Evolutionary conservation across 768 basidiomycete species (phyloP).

Genomic region (Phanerodontia chrysosporium): DNA sequence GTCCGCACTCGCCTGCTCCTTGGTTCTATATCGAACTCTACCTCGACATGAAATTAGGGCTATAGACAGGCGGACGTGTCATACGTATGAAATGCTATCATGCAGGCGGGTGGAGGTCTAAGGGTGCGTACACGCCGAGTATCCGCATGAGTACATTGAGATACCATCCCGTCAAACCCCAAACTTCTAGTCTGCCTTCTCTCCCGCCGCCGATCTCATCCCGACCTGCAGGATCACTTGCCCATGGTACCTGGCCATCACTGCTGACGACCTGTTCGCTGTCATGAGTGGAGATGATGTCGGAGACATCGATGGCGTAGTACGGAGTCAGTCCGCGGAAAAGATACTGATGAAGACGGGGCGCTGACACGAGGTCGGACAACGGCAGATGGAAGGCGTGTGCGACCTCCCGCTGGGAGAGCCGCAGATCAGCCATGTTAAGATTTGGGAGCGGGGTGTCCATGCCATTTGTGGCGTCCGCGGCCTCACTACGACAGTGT

Average conservation of each 20-base stretch:
- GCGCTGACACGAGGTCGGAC: conserved; percentile 39
- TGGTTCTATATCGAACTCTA: background rate
- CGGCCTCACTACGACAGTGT: background rate
- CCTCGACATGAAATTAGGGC: background rate
- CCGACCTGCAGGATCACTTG: conserved; percentile 30
- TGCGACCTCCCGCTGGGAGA: conserved; percentile 63
- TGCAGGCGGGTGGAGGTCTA: background rate
- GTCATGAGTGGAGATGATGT: conserved; percentile 34
- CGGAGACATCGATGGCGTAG: conserved; percentile 64
- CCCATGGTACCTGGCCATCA: conserved; percentile 22
- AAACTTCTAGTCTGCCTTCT: conserved; percentile 58
- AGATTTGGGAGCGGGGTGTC: conserved; percentile 59
- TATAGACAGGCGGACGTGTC: background rate
- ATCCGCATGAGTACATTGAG: conserved; percentile 57
- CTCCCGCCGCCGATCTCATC: conserved; percentile 41
- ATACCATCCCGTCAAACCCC: conserved; percentile 87
- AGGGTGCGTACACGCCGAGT: conserved; percentile 39
- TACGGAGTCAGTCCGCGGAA: conserved; percentile 61
- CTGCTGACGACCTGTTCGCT: conserved; percentile 14
- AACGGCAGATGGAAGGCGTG: conserved; percentile 71
- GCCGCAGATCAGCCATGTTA: conserved; percentile 43
- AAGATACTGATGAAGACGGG: conserved; percentile 44
- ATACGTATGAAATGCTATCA: background rate
- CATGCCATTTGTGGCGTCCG: conserved; percentile 16
- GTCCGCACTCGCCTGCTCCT: background rate